These are phyloP conservation scores for Boletus reticuloceps DNA, from an alignment of 768 basidiomycete genomes.

Conservation along the genomic window DNA sequence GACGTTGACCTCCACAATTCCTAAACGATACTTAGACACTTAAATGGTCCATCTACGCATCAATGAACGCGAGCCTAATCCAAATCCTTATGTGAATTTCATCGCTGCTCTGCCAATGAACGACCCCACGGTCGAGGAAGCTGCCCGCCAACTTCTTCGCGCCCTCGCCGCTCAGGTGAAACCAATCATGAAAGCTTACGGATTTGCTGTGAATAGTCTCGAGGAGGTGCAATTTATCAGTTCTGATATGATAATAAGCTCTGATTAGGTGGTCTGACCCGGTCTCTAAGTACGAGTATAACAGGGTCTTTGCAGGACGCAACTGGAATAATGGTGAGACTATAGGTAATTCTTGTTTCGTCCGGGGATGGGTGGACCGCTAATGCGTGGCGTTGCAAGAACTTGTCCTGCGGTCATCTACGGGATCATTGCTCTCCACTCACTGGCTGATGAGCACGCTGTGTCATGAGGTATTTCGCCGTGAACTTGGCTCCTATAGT, in stretches of 20 bases:
- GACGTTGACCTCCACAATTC: neutral
- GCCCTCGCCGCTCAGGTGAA: slow-evolving; percentile 82
- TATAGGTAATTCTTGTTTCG: slow-evolving; percentile 46
- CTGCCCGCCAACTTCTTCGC: slow-evolving; percentile 68
- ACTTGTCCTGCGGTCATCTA: slow-evolving; percentile 63
- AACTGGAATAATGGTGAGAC: slow-evolving; percentile 87
- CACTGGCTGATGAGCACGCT: slow-evolving; percentile 73
- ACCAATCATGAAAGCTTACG: slow-evolving; percentile 79
- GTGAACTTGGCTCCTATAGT: slow-evolving; percentile 10
- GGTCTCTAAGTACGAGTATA: slow-evolving; percentile 65
- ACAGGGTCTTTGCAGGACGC: slow-evolving; percentile 73
- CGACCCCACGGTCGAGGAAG: slow-evolving; percentile 49
- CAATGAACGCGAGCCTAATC: slow-evolving; percentile 68
- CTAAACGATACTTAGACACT: neutral
- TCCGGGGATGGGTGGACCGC: neutral
- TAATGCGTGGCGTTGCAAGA: slow-evolving; percentile 41
- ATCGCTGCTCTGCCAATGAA: slow-evolving; percentile 53
- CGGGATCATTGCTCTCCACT: slow-evolving; percentile 59
- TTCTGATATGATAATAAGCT: neutral
- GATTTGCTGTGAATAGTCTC: slow-evolving; percentile 71
- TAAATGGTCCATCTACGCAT: slow-evolving; percentile 68
- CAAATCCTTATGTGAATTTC: slow-evolving; percentile 77
- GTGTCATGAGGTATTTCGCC: slow-evolving; percentile 69
- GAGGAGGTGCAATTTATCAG: slow-evolving; percentile 61
- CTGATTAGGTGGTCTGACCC: neutral